Evolutionary conservation across 306 rosid species (phyloP).

Genomic region (Glycine latifolia): DNA sequence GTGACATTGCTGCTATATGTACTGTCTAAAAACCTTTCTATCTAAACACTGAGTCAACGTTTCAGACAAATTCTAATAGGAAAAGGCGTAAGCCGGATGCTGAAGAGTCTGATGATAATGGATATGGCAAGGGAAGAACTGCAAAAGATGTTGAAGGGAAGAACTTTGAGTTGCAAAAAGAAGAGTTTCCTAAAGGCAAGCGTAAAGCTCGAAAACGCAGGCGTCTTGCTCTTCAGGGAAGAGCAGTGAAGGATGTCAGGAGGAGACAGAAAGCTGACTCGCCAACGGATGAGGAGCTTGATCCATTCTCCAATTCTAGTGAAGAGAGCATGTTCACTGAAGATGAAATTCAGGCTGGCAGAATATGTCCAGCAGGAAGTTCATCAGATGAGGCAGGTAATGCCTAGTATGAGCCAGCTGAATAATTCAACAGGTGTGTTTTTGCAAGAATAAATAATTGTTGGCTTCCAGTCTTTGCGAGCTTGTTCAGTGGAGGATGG

Average conservation of each 20-base stretch:
- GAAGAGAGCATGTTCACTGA: conserved; percentile 85
- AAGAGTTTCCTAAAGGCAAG: conserved; percentile 95
- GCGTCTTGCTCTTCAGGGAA: conserved; percentile 91
- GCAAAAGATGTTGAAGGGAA: conserved; percentile 69
- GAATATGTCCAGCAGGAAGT: conserved; percentile 63
- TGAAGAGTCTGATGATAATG: conserved; percentile 90
- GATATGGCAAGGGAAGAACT: conserved; percentile 64
- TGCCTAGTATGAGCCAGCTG: conserved; percentile 45
- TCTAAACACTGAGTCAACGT: conserved; percentile 41
- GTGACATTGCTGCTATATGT: conserved; percentile 29
- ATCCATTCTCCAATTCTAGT: conserved; percentile 75
- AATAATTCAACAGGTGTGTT: conserved; percentile 20
- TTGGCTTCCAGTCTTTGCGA: conserved; percentile 34
- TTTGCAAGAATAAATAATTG: conserved; percentile 28
- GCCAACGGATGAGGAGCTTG: conserved; percentile 68
- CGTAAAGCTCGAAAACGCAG: conserved; percentile 92
- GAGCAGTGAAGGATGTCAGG: conserved; percentile 84
- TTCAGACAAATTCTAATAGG: conserved; percentile 86
- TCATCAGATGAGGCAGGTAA: conserved; percentile 78
- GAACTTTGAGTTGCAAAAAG: conserved; percentile 81
- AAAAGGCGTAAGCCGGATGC: conserved; percentile 85
- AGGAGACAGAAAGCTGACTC: conserved; percentile 67
- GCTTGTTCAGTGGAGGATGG: conserved; percentile 40
- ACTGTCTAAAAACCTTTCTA: conserved; percentile 27
- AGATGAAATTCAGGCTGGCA: conserved; percentile 73